Percentiles rank a stretch among this genome's conserved stretches.
These are phyloP conservation scores for Talaromyces sp. DNA, from an alignment of 2,329 filamentous ascomycete species.

Conservation along the genomic window DNA sequence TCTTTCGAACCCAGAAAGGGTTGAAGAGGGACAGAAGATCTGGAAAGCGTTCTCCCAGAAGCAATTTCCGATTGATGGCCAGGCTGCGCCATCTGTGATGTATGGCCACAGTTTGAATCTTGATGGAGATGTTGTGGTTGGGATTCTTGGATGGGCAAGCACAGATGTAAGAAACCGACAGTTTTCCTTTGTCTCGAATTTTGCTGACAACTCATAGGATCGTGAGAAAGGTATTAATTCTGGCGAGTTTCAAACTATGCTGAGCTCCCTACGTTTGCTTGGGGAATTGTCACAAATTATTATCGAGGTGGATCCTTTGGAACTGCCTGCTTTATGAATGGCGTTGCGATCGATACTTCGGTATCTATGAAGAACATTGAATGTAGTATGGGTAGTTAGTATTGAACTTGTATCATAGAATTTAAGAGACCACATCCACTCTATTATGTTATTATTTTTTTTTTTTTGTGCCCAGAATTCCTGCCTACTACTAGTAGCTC, in stretches of 20 bases:
- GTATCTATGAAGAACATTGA: no score
- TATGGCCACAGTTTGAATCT: slow-evolving; percentile 13
- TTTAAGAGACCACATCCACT: no score
- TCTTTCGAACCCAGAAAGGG: neutral
- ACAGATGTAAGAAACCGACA: neutral
- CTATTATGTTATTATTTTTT: no score
- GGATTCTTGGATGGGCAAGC: slow-evolving; percentile 2
- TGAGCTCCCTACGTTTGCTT: neutral
- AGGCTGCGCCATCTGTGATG: neutral
- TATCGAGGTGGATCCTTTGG: neutral
- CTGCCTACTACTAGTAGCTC: no score
- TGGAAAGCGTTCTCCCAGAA: neutral
- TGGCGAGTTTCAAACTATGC: neutral
- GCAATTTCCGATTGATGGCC: neutral
- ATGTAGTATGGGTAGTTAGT: no score
- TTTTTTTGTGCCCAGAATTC: no score
- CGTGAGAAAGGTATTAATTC: neutral
- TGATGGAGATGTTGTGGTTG: slow-evolving; percentile 3
- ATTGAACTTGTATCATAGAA: no score
- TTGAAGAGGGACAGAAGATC: neutral
- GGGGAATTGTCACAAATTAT: neutral
- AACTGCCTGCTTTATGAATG: neutral
- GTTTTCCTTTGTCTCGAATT: no score
- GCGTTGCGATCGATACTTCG: neutral
- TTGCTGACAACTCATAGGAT: neutral